These are phyloP conservation scores for Colletotrichum sp. DNA, from an alignment of 2,329 filamentous ascomycete species.

Conservation along the genomic window DNA sequence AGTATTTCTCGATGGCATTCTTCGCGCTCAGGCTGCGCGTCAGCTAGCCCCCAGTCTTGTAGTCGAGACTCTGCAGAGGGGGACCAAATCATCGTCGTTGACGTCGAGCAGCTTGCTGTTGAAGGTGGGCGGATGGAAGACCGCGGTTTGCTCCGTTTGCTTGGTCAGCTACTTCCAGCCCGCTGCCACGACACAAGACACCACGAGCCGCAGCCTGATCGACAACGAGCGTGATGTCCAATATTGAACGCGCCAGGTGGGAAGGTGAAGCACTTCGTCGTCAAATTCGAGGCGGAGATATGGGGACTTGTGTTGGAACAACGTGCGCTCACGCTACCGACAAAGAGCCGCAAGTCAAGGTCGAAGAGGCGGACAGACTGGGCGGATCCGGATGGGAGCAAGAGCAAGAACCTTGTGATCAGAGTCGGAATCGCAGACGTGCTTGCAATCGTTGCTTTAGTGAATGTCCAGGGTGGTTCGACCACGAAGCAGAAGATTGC, in stretches of 20 bases:
- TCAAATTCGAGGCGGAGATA: neutral
- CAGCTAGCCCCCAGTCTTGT: neutral
- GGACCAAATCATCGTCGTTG: too few species aligned
- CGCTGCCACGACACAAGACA: neutral
- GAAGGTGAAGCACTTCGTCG: neutral
- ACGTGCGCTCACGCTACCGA: neutral
- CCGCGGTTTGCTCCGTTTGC: neutral
- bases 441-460: neutral
- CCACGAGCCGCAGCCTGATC: neutral
- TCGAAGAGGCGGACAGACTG: neutral
- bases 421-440: neutral
- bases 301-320: neutral
- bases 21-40: neutral
- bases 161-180: neutral
- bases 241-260: neutral
- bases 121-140: neutral
- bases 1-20: neutral
- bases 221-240: neutral
- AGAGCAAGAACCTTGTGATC: neutral
- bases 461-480: neutral
- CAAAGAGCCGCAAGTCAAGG: neutral
- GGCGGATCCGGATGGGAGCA: neutral
- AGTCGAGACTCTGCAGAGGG: neutral
- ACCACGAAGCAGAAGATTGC: neutral
- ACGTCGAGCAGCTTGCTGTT: neutral